Evolutionary conservation across 139 green algal genomes (phyloP), one percentile per base, ranked within the genome.

Genomic region (Chloropicon primus): DNA sequence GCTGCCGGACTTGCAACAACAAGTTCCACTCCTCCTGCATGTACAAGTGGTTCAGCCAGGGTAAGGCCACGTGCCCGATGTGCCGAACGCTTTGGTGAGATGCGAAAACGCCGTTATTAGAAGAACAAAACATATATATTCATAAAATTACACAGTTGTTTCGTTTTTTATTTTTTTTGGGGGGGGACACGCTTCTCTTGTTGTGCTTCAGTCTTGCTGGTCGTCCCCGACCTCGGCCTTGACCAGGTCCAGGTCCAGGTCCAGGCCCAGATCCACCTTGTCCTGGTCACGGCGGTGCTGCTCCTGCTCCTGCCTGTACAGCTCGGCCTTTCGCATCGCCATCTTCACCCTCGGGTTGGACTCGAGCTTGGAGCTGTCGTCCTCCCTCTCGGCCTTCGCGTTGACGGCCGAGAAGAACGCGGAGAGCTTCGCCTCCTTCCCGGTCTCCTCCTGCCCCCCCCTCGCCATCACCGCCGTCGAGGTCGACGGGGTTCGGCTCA

Each of bases 1-100:
- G 73, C n/a, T 98, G 94, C 91, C 82, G 85, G 25, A 97, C 93
- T 1, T 99, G 95, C 87, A 74, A 73, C 2, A 89, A 98, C 80
- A 85, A 88, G 54, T 98, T 97, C 85, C 95, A 99, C 83, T 83
- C 84, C 0, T 84, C 83, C 1, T 99, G 95, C 84, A 84, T 99
- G 25, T 98, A 94, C 84, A 96, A 96, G 84, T 98, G 94, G 94
- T 98, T 98, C 84, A 89, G 80, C 73, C 88, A 80, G 17, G 85
- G 82, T 72, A 97, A 97, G 87, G 90, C 81, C 74, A 88, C 77
- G 23, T 98, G 95, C 82, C 93, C 94, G 23, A 91, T 98, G 75
- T 99, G 95, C 84, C 92, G 97, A 80, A 83, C 73, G 1, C 88
- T 85, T 0, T 96, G 90, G 90, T 89, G 41, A 62, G 41, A 17